Conservation (phyloP, 106 monocot species). For the Triglochin maritima region DNA sequence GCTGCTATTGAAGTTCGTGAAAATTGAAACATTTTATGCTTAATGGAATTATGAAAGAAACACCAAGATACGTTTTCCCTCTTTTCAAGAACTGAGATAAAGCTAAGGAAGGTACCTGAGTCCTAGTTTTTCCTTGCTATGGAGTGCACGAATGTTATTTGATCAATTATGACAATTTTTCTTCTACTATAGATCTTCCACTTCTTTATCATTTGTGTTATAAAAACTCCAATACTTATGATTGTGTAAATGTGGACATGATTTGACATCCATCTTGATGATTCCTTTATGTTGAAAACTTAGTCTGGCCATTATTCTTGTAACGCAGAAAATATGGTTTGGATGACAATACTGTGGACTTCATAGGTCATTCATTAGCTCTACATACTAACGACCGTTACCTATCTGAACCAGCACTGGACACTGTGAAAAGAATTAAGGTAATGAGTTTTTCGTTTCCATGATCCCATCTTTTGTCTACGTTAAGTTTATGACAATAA, state of each 20-base stretch:
- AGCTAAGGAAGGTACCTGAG: not conserved
- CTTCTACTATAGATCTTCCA: not conserved
- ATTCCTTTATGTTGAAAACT: not conserved
- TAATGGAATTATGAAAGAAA: no score
- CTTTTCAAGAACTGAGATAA: no score
- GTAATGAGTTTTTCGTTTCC: conserved; percentile 13
- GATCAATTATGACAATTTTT: not conserved
- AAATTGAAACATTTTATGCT: no score
- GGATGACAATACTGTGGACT: conserved; percentile 80
- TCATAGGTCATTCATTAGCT: conserved; percentile 84
- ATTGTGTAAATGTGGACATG: not conserved
- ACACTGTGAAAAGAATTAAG: conserved; percentile 91
- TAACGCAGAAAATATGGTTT: conserved; percentile 69
- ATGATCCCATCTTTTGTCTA: not conserved
- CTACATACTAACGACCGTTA: conserved; percentile 78
- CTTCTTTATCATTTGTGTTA: not conserved
- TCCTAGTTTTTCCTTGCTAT: not conserved
- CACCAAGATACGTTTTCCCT: no score
- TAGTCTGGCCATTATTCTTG: not conserved
- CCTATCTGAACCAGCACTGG: conserved; percentile 65
- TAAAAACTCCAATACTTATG: no score
- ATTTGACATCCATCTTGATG: not conserved
- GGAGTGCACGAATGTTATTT: not conserved
- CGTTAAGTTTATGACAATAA: no score
- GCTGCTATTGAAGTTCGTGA: no score